These are phyloP conservation scores for Paraglomus brasilianum DNA, from an alignment of 192 early-diverging fungal species.

Conservation along the genomic window DNA sequence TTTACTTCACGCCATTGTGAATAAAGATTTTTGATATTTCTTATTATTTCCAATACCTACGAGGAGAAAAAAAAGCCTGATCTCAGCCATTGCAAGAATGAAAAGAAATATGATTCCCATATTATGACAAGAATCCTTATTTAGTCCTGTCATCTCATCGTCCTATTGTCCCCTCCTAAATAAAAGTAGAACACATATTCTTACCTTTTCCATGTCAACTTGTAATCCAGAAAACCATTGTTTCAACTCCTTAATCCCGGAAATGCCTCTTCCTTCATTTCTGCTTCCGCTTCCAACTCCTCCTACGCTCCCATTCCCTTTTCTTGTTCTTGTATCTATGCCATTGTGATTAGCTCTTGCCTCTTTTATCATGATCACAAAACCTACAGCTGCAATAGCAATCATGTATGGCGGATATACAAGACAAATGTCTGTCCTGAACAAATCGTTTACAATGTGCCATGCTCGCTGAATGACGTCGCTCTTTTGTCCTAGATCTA, in stretches of 20 bases:
- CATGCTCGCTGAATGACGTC: slow-evolving; percentile 61
- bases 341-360: slow-evolving; percentile 25
- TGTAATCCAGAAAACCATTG: slow-evolving; percentile 83
- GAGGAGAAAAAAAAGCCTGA: no score
- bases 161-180: no score
- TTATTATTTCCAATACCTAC: no score
- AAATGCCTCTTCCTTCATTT: slow-evolving; percentile 32
- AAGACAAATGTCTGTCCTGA: slow-evolving; percentile 75
- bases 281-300: slow-evolving; percentile 20
- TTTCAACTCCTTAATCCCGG: slow-evolving; percentile 58
- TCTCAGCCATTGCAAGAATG: no score
- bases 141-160: no score
- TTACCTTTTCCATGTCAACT: slow-evolving; percentile 73
- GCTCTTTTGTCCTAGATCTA: slow-evolving; percentile 52
- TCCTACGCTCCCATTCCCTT: not conserved
- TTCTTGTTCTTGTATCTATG: not conserved
- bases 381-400: slow-evolving; percentile 75
- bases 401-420: slow-evolving; percentile 89
- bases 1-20: no score
- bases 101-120: no score
- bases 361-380: slow-evolving; percentile 59
- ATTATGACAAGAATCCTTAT: no score
- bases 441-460: slow-evolving; percentile 79
- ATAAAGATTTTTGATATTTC: no score
- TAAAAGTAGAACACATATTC: not conserved